A percentile compares a stretch with the other conserved stretches of the same genome.
phyloP scores from a whole-genome alignment of 768 basidiomycete species.

The Xerocomellus amylosporus region DNA sequence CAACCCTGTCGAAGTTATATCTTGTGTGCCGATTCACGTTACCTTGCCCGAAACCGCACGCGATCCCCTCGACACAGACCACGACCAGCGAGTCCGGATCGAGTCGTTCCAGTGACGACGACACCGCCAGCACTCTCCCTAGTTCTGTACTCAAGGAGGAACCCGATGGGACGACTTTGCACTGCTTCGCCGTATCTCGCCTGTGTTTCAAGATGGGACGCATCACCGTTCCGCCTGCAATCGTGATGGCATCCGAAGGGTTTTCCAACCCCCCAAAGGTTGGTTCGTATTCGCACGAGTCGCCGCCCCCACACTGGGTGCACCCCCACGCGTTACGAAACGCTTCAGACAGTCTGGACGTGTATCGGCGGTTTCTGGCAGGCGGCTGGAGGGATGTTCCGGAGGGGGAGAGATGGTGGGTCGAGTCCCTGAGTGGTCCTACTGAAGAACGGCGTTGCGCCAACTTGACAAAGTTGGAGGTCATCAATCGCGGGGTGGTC shows the following conservation, averaged over 20 bases:
- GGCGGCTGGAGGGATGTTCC: conserved; percentile 62
- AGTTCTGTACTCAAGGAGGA: background rate
- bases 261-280: conserved; percentile 32
- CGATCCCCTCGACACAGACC: background rate
- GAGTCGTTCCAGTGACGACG: background rate
- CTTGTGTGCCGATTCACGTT: conserved; percentile 15
- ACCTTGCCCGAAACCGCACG: background rate
- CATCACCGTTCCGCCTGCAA: conserved; percentile 65
- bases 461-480: conserved; percentile 12
- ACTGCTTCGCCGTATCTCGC: conserved; percentile 60
- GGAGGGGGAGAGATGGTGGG: conserved; percentile 63
- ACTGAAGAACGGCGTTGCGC: conserved; percentile 36
- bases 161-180: conserved; percentile 46
- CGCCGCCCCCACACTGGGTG: conserved; percentile 14
- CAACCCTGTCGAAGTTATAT: conserved; percentile 9
- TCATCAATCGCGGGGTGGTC: conserved; percentile 1
- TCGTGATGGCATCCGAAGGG: conserved; percentile 58
- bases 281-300: conserved; percentile 11
- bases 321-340: conserved; percentile 8
- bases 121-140: background rate
- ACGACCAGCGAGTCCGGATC: background rate
- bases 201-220: conserved; percentile 67
- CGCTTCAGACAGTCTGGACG: conserved; percentile 21
- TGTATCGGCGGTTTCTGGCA: conserved; percentile 44
- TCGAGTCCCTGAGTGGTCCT: conserved; percentile 45